Percentiles rank a stretch among this genome's conserved stretches.
phyloP scores from a whole-genome alignment of 768 basidiomycete genomes.

The Pleurotus platypus region DNA sequence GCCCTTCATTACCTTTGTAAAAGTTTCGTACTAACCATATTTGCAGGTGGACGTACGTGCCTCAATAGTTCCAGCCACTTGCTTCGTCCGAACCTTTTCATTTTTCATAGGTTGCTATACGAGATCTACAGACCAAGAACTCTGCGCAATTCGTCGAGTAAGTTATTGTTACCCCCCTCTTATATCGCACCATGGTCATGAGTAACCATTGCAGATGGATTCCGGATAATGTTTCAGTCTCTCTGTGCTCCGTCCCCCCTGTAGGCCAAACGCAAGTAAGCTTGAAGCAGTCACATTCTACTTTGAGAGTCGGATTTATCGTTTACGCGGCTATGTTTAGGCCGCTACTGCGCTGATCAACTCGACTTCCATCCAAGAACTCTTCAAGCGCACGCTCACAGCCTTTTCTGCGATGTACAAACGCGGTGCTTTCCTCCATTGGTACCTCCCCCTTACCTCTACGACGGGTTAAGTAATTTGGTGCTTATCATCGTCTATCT shows the following conservation, averaged over 20 bases:
- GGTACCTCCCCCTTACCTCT: slow-evolving; percentile 30
- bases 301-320: neutral
- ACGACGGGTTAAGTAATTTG: neutral
- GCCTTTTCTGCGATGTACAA: slow-evolving; percentile 82
- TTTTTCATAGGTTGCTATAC: slow-evolving; percentile 55
- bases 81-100: slow-evolving; percentile 11
- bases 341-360: slow-evolving; percentile 72
- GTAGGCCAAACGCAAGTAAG: slow-evolving; percentile 70
- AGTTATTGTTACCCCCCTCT: slow-evolving; percentile 17
- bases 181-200: neutral
- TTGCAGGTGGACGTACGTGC: slow-evolving; percentile 49
- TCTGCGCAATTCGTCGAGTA: slow-evolving; percentile 80
- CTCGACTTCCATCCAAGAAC: slow-evolving; percentile 81
- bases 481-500: neutral
- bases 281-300: slow-evolving; percentile 13
- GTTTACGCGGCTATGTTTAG: slow-evolving; percentile 24
- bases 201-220: slow-evolving; percentile 60
- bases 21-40: slow-evolving; percentile 24
- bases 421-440: slow-evolving; percentile 83
- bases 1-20: slow-evolving; percentile 23
- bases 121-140: slow-evolving; percentile 72
- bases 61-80: slow-evolving; percentile 7
- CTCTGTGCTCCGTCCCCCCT: slow-evolving; percentile 79
- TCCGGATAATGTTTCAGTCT: slow-evolving; percentile 85
- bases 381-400: slow-evolving; percentile 74